Conservation (phyloP, 1,284 basidiomycete genomes). For the Pseudozyma sp. region DNA sequence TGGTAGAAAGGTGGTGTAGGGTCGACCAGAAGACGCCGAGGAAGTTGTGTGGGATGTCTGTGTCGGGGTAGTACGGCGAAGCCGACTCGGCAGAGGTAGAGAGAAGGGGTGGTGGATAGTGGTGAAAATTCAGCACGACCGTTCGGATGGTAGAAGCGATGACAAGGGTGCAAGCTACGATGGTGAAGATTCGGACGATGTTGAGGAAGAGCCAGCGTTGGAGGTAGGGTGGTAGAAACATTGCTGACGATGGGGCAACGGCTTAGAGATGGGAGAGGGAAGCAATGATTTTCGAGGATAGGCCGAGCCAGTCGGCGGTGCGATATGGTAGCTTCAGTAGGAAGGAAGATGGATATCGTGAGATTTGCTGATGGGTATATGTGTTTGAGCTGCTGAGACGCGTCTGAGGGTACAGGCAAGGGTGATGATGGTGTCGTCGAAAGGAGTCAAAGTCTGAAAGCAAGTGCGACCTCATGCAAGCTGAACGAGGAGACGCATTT, state of each 20-base stretch:
- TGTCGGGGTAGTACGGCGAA: constrained; percentile 32
- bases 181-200: constrained; percentile 39
- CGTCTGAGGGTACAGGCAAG: too few relatives aligned
- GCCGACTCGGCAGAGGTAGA: background rate
- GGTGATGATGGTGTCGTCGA: too few relatives aligned
- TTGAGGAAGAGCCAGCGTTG: constrained; percentile 51
- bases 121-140: constrained; percentile 25
- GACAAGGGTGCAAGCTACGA: constrained; percentile 34
- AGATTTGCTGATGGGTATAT: too few relatives aligned
- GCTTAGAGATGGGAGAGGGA: background rate
- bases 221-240: constrained; percentile 42
- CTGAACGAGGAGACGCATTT: too few relatives aligned
- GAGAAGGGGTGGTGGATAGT: constrained; percentile 21
- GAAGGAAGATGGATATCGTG: too few relatives aligned
- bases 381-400: too few relatives aligned
- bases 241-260: constrained; percentile 1
- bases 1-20: constrained; percentile 40
- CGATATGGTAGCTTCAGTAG: too few relatives aligned
- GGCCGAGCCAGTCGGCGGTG: background rate
- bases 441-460: too few relatives aligned
- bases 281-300: too few relatives aligned
- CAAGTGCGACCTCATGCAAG: too few relatives aligned
- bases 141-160: constrained; percentile 31
- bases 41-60: constrained; percentile 53
- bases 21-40: constrained; percentile 59